These are phyloP conservation scores for Endocalyx cinctus DNA, from an alignment of 2,329 filamentous ascomycete species.

Conservation along the genomic window DNA sequence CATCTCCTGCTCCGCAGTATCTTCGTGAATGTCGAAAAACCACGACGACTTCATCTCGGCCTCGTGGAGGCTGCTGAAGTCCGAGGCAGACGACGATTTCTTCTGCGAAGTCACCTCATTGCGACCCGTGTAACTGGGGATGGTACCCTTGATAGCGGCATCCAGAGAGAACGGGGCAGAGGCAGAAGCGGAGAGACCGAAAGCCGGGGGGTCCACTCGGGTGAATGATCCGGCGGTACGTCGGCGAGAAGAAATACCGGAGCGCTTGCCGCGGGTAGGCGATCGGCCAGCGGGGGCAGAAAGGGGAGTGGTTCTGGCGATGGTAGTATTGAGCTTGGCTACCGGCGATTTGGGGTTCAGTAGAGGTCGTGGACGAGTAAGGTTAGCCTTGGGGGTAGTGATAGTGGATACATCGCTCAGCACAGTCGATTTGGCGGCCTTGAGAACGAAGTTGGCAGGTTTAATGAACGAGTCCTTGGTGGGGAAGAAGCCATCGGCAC, in stretches of 20 bases:
- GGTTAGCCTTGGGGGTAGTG: too few relatives aligned
- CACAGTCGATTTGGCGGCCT: constrained; percentile 37
- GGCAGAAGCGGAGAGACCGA: constrained; percentile 42
- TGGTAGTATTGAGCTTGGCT: constrained; percentile 38
- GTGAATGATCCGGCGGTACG: constrained; percentile 58
- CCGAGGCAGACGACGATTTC: constrained; percentile 21
- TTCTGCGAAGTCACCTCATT: constrained; percentile 17
- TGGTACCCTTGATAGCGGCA: constrained; percentile 73
- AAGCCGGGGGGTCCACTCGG: constrained; percentile 67
- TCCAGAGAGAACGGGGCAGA: constrained; percentile 76
- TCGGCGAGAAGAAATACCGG: constrained; percentile 64
- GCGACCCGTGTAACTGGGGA: constrained; percentile 55
- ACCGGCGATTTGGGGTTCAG: constrained; percentile 51
- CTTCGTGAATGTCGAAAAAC: constrained; percentile 94
- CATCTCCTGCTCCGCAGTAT: constrained; percentile 84
- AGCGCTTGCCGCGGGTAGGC: constrained; percentile 65
- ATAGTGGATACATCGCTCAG: constrained; percentile 26
- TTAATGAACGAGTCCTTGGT: constrained; percentile 43
- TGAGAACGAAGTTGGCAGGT: constrained; percentile 41
- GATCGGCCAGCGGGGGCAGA: constrained; percentile 76
- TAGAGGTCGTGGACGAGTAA: constrained; percentile 40
- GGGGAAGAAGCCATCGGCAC: constrained; percentile 33
- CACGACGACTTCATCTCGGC: constrained; percentile 60
- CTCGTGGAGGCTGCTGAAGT: constrained; percentile 32
- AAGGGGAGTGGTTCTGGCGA: constrained; percentile 48